phyloP scores from a whole-genome alignment of 208 protist species.

The Balamuthia mandrillaris region DNA sequence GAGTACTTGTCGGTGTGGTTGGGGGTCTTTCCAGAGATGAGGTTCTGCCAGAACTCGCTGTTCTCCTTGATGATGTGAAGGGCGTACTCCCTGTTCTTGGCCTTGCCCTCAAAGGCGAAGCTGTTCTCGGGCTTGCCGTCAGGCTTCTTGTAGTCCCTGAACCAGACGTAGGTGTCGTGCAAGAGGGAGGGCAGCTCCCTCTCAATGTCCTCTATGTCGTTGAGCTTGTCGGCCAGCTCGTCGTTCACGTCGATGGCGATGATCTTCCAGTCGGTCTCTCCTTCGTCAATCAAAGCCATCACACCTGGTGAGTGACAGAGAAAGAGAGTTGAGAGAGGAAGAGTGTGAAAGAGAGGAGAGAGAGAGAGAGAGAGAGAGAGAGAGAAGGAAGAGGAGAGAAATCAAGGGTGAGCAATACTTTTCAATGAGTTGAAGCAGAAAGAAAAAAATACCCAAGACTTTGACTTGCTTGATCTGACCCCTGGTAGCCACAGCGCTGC shows the following conservation, averaged over 20 bases:
- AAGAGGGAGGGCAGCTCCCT: constrained; percentile 61
- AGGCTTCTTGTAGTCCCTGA: constrained; percentile 73
- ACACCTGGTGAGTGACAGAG: too few species aligned
- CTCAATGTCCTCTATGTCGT: constrained; percentile 72
- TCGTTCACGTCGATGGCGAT: constrained; percentile 70
- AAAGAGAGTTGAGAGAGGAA: too few species aligned
- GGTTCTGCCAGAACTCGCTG: constrained; percentile 58
- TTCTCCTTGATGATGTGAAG: constrained; percentile 65
- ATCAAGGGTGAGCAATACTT: too few species aligned
- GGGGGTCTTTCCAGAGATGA: constrained; percentile 37
- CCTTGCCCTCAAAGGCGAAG: constrained; percentile 72
- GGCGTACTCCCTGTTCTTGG: constrained; percentile 62
- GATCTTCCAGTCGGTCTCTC: constrained; percentile 77
- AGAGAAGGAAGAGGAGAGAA: too few species aligned
- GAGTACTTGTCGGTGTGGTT: background rate
- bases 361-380: too few species aligned
- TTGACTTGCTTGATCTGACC: constrained; percentile 62
- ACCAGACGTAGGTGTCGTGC: constrained; percentile 67
- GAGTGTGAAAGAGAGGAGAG: too few species aligned
- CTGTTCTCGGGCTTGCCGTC: constrained; percentile 71
- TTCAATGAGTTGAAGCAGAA: too few species aligned
- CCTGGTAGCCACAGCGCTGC: background rate
- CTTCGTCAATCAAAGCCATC: constrained; percentile 72
- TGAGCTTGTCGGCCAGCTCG: constrained; percentile 63
- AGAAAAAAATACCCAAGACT: too few species aligned